Evolutionary conservation across 768 basidiomycete genomes (phyloP).

Genomic region (Mycena haematopus): DNA sequence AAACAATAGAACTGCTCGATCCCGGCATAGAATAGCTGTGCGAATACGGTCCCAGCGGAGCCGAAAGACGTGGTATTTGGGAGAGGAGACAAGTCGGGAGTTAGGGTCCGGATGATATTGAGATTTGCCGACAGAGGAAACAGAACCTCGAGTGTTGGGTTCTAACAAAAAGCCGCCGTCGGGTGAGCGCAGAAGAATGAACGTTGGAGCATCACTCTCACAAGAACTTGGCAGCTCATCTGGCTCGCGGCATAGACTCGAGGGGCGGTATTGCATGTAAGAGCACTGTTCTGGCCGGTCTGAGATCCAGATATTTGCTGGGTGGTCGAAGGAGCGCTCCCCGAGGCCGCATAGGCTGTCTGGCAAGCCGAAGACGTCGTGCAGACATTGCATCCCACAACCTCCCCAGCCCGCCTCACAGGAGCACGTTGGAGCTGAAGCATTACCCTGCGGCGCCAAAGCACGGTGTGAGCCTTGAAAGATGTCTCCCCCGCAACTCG

Average conservation of each 20-base stretch:
- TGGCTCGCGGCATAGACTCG: conserved; percentile 80
- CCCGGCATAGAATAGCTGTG: conserved; percentile 79
- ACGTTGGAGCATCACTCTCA: conserved; percentile 50
- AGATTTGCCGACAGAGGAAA: conserved; percentile 76
- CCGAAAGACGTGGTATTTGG: conserved; percentile 69
- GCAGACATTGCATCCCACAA: conserved; percentile 83
- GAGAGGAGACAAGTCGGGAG: conserved; percentile 71
- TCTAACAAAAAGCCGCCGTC: conserved; percentile 49
- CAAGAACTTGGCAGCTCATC: conserved; percentile 85
- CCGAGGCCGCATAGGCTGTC: conserved; percentile 56
- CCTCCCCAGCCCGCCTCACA: conserved; percentile 83
- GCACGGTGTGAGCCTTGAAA: conserved; percentile 73
- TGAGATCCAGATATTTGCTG: conserved; percentile 35
- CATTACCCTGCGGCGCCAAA: conserved; percentile 57
- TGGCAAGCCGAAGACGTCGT: conserved; percentile 71
- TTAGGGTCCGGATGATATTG: conserved; percentile 79
- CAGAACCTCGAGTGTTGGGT: conserved; percentile 81
- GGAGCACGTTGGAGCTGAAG: conserved; percentile 69
- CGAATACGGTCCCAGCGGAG: conserved; percentile 55
- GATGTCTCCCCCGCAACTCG: conserved; percentile 82
- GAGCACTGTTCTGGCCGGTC: conserved; percentile 60
- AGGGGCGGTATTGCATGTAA: conserved; percentile 75
- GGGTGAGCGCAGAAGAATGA: background rate
- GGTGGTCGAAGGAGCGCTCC: conserved; percentile 41
- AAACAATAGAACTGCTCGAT: conserved; percentile 89